A percentile compares a stretch with the other conserved stretches of the same genome.
phyloP scores from a whole-genome alignment of 371 early-diverging fungal genomes.

The Entomophthora muscae region DNA sequence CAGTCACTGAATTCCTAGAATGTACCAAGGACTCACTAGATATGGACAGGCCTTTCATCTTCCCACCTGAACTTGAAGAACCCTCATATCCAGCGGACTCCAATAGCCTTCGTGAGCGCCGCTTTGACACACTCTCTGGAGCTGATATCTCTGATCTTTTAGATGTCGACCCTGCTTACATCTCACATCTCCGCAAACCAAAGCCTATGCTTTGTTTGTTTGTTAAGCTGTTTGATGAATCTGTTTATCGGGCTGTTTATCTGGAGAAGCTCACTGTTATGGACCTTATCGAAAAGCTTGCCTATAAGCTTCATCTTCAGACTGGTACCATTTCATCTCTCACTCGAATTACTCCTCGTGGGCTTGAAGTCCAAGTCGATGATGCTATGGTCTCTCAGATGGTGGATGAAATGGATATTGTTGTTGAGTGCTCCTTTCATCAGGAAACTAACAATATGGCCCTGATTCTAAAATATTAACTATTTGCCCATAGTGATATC shows the following conservation, averaged over 20 bases:
- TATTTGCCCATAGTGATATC: neutral
- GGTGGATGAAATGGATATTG: slow-evolving; percentile 31
- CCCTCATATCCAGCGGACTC: slow-evolving; percentile 2
- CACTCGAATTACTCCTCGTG: slow-evolving; percentile 20
- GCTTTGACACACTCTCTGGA: slow-evolving; percentile 7
- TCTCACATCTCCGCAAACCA: slow-evolving; percentile 17
- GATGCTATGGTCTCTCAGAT: slow-evolving; percentile 29
- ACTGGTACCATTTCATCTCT: slow-evolving; percentile 20
- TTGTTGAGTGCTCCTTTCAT: slow-evolving; percentile 21
- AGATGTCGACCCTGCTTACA: slow-evolving; percentile 19
- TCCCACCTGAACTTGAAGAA: slow-evolving; percentile 10
- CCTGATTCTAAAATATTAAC: slow-evolving; percentile 13
- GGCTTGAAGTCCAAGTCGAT: slow-evolving; percentile 23
- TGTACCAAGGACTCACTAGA: slow-evolving; percentile 15
- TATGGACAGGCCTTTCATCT: slow-evolving; percentile 17
- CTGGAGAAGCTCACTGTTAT: slow-evolving; percentile 23
- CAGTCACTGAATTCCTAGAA: slow-evolving; percentile 17
- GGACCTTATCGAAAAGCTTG: slow-evolving; percentile 22
- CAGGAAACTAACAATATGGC: slow-evolving; percentile 23
- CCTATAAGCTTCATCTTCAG: slow-evolving; percentile 23
- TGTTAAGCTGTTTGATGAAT: slow-evolving; percentile 23
- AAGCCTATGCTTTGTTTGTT: slow-evolving; percentile 25
- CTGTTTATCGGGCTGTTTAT: slow-evolving; percentile 29
- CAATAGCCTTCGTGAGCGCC: neutral
- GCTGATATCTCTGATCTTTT: slow-evolving; percentile 13